phyloP scores from a whole-genome alignment of 192 early-diverging fungal species.

The Linnemannia schmuckeri region DNA sequence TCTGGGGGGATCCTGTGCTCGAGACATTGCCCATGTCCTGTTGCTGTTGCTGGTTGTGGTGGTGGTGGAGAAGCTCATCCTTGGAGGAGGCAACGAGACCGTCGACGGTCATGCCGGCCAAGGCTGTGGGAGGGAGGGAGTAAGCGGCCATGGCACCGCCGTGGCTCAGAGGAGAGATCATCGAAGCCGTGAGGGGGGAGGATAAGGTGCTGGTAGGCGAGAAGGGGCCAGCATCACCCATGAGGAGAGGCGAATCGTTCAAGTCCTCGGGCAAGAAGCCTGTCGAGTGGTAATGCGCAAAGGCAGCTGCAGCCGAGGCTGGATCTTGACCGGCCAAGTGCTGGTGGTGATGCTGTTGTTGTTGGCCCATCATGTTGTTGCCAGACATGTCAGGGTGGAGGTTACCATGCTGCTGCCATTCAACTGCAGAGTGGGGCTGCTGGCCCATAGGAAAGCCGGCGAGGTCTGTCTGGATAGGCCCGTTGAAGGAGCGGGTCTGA shows the following conservation, averaged over 20 bases:
- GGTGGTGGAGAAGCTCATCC: constrained; percentile 1
- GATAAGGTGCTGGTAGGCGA: constrained; percentile 48
- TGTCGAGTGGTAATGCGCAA: constrained; percentile 15
- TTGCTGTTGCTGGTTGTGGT: neutral
- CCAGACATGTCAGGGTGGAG: constrained; percentile 12
- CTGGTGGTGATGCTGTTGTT: constrained; percentile 10
- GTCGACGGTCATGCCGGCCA: neutral
- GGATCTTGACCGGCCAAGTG: constrained; percentile 8
- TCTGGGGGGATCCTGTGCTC: neutral
- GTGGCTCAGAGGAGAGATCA: constrained; percentile 12
- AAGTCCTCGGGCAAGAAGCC: constrained; percentile 34
- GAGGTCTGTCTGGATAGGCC: constrained; percentile 38
- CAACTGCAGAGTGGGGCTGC: constrained; percentile 2
- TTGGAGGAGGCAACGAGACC: neutral
- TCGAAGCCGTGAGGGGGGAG: constrained; percentile 37
- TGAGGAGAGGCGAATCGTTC: constrained; percentile 38
- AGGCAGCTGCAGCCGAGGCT: constrained; percentile 5
- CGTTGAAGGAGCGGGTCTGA: constrained; percentile 53
- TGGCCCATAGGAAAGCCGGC: constrained; percentile 10
- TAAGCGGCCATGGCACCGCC: constrained; percentile 41
- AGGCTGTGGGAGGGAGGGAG: constrained; percentile 37
- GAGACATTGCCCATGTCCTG: neutral
- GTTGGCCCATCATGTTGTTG: constrained; percentile 14
- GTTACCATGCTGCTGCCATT: constrained; percentile 22
- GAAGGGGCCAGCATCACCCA: constrained; percentile 49